These are phyloP conservation scores for Tetradesmus lagerheimii DNA, from an alignment of 139 green algal species.

Conservation along the genomic window DNA sequence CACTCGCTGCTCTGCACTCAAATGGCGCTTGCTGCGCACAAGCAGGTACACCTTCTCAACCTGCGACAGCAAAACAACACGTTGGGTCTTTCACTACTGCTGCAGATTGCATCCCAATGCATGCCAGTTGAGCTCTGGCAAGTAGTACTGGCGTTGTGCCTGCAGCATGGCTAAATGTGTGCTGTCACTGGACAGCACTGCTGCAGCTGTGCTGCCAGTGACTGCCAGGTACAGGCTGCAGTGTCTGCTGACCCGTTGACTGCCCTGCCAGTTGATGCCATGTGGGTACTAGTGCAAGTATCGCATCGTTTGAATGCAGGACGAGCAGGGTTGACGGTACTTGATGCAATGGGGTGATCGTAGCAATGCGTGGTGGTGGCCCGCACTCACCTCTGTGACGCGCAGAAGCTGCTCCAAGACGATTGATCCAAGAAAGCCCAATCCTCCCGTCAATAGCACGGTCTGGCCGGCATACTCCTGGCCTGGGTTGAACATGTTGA, in stretches of 20 bases:
- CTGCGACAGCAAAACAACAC: not conserved
- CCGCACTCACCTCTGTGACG: not conserved
- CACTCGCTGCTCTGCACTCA: not conserved
- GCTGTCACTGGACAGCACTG: not conserved
- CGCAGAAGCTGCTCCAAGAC: constrained; percentile 30
- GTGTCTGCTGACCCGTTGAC: not conserved
- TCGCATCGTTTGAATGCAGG: not conserved
- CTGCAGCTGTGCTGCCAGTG: not conserved
- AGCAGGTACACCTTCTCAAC: constrained; percentile 39
- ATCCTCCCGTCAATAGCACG: constrained; percentile 28
- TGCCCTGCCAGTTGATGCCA: not conserved
- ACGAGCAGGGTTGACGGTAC: not conserved
- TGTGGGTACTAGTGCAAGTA: not conserved
- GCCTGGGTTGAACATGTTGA: not conserved
- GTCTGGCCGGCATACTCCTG: constrained; percentile 11
- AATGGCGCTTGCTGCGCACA: constrained; percentile 19
- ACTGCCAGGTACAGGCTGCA: no score
- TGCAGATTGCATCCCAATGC: not conserved
- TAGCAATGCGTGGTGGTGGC: not conserved
- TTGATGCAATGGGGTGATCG: not conserved
- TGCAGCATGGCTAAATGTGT: not conserved
- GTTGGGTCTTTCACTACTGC: not conserved
- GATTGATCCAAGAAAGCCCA: constrained; percentile 37
- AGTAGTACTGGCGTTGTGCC: not conserved
- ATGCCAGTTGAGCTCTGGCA: not conserved